These are phyloP conservation scores for Acmispon strigosus DNA, from an alignment of 306 rosid genomes.

Conservation along the genomic window DNA sequence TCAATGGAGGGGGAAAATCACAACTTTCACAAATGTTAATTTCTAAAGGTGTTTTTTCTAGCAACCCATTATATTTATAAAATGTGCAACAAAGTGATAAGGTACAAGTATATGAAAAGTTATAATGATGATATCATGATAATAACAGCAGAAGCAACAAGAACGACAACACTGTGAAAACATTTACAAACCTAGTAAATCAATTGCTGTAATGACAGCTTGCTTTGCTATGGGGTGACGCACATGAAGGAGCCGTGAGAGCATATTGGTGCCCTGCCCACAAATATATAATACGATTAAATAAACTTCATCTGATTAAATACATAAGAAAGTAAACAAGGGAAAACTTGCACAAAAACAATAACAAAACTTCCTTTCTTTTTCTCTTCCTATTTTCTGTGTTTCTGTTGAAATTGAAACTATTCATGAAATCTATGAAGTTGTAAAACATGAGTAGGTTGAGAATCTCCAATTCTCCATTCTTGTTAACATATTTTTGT, in stretches of 20 bases:
- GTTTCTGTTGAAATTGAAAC: too few relatives aligned
- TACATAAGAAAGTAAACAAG: not conserved
- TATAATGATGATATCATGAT: not conserved
- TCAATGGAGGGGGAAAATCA: not conserved
- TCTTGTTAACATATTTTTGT: too few relatives aligned
- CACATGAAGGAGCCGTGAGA: constrained; percentile 89
- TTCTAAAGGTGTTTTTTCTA: not conserved
- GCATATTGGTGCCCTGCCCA: constrained; percentile 90
- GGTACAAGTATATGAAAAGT: not conserved
- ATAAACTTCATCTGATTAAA: constrained; percentile 5
- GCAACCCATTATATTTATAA: not conserved
- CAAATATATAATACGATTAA: constrained; percentile 10
- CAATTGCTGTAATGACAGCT: constrained; percentile 95
- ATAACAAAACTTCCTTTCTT: too few relatives aligned
- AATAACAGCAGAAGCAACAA: constrained; percentile 9
- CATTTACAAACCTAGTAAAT: constrained; percentile 67
- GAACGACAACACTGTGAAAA: not conserved
- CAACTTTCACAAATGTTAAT: not conserved
- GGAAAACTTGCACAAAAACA: too few relatives aligned
- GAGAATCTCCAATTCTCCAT: too few relatives aligned
- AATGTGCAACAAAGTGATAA: not conserved
- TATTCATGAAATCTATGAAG: too few relatives aligned
- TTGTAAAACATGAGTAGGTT: too few relatives aligned
- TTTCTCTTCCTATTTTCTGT: too few relatives aligned
- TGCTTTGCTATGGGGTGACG: constrained; percentile 88